phyloP scores from a whole-genome alignment of 352 stramenopile genomes.

The Saprolegnia diclina region DNA sequence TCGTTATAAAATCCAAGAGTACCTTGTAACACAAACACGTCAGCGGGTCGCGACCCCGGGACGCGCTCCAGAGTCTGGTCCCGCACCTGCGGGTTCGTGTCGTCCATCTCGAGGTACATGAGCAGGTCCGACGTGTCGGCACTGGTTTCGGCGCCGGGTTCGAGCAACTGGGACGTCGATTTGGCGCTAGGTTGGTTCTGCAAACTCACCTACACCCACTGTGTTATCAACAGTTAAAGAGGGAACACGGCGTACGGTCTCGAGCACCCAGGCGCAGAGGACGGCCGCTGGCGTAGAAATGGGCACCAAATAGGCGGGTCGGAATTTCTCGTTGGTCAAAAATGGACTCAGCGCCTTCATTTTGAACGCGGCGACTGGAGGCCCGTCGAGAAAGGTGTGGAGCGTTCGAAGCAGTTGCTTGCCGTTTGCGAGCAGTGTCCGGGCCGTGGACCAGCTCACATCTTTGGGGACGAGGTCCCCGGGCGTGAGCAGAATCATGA shows the following conservation, averaged over 20 bases:
- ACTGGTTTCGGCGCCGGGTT: not conserved
- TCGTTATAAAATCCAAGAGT: not conserved
- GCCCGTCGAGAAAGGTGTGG: conserved; percentile 34
- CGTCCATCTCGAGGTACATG: conserved; percentile 3
- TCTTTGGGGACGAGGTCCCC: conserved; percentile 65
- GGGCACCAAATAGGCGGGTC: conserved; percentile 51
- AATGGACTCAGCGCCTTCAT: conserved; percentile 68
- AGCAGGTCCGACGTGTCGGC: not conserved
- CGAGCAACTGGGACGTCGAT: not conserved
- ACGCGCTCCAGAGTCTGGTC: not conserved
- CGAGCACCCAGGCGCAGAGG: conserved; percentile 64
- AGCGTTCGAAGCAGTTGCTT: conserved; percentile 46
- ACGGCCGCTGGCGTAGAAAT: conserved; percentile 46
- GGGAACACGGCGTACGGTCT: not conserved
- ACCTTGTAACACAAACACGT: conserved; percentile 16
- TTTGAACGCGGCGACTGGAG: conserved; percentile 51
- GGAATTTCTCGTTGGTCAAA: conserved; percentile 63
- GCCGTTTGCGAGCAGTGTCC: conserved; percentile 57
- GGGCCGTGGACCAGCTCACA: conserved; percentile 54
- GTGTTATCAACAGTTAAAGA: not conserved
- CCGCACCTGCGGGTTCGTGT: not conserved
- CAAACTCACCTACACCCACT: not conserved
- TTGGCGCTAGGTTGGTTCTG: not conserved
- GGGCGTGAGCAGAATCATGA: conserved; percentile 67
- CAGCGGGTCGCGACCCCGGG: not conserved